phyloP scores from a whole-genome alignment of 139 green algal species.

The Coccomyxa sp. region DNA sequence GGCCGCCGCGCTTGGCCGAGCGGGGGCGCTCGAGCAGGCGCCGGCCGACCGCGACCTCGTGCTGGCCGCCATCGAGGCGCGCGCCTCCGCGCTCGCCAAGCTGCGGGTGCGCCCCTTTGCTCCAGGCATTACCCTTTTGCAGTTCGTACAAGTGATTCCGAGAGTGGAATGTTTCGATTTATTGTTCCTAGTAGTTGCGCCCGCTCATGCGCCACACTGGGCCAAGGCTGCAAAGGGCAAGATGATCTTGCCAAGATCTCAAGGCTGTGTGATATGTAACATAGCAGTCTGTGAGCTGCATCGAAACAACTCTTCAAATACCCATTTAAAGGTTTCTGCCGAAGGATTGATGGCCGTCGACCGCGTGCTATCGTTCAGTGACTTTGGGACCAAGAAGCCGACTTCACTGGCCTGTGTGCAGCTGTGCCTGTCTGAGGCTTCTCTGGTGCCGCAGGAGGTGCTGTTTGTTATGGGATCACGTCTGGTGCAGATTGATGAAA shows the following conservation, averaged over 20 bases:
- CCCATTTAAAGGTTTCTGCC: not conserved
- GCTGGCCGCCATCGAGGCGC: constrained; percentile 6
- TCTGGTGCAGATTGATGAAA: constrained; percentile 26
- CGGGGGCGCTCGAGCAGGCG: not conserved
- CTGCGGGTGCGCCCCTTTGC: constrained; percentile 8
- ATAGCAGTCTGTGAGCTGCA: not conserved
- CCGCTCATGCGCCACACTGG: not conserved
- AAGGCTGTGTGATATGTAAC: too few species aligned
- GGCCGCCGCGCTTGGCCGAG: not conserved
- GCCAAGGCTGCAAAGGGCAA: not conserved
- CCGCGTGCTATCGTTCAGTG: not conserved
- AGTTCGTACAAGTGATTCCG: not conserved
- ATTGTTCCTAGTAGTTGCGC: not conserved
- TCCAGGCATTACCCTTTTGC: not conserved
- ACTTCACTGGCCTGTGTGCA: not conserved
- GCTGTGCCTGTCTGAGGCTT: not conserved
- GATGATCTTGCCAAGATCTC: not conserved
- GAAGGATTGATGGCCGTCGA: not conserved
- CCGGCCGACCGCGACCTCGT: not conserved
- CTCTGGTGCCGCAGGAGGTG: constrained; percentile 19
- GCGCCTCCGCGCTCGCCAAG: constrained; percentile 6
- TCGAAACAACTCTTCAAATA: not conserved
- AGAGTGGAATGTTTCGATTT: not conserved
- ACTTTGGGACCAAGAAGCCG: not conserved
- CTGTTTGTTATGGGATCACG: constrained; percentile 28